These are phyloP conservation scores for Fraxinus angustifolia DNA, from an alignment of 305 asterid species.

Conservation along the genomic window DNA sequence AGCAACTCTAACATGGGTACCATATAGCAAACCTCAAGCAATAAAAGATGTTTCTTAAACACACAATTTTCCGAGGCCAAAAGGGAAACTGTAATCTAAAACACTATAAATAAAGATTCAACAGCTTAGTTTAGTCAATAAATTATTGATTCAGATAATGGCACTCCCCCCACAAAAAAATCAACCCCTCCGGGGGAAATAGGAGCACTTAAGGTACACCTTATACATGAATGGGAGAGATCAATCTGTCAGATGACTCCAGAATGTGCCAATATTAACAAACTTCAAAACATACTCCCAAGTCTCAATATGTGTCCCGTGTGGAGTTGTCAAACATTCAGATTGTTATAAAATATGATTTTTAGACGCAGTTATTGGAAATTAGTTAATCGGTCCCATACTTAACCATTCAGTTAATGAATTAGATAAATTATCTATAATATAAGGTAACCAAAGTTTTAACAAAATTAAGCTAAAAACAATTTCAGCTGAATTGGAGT, in stretches of 20 bases:
- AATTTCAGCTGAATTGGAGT: neutral
- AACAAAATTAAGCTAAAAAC: neutral
- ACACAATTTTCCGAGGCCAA: slow-evolving; percentile 10
- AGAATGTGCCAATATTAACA: neutral
- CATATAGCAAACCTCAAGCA: neutral
- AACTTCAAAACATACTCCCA: neutral
- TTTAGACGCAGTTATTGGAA: neutral
- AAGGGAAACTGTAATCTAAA: slow-evolving; percentile 11
- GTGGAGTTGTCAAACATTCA: neutral
- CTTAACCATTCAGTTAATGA: neutral
- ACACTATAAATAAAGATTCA: neutral
- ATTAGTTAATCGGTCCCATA: neutral
- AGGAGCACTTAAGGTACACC: neutral
- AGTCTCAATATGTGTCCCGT: neutral
- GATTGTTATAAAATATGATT: neutral
- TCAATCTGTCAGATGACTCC: neutral
- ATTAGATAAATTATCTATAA: neutral
- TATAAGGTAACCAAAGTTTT: neutral
- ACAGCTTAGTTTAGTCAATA: neutral
- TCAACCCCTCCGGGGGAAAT: neutral
- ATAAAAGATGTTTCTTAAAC: slow-evolving; percentile 9
- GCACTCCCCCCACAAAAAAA: neutral
- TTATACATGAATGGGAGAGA: neutral
- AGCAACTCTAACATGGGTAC: slow-evolving; percentile 3
- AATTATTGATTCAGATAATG: neutral